Evolutionary conservation across 164 flowering plant genomes (phyloP).

Genomic region (Kingdonia uniflora): DNA sequence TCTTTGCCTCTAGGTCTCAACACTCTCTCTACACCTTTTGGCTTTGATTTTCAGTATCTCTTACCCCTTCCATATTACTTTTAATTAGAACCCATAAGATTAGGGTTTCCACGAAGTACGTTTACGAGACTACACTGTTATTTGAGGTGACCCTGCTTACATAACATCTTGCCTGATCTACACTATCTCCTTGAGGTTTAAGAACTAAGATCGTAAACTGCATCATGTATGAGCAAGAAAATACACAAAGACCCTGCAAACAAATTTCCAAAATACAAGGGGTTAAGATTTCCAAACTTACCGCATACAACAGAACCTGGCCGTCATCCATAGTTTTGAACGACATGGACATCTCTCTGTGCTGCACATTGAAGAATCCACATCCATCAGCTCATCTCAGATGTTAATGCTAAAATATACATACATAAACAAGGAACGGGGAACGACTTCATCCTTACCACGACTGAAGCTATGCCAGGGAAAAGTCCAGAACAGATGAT

Average conservation of each 20-base stretch:
- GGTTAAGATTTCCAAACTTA: conserved; percentile 30
- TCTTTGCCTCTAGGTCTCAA: no score
- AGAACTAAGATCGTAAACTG: not conserved
- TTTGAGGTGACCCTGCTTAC: no score
- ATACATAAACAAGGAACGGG: not conserved
- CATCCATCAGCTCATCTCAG: conserved; percentile 7
- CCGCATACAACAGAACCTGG: conserved; percentile 81
- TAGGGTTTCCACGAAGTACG: no score
- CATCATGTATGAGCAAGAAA: not conserved
- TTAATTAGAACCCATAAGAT: no score
- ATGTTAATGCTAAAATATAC: not conserved
- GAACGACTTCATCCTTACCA: conserved; percentile 38
- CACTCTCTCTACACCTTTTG: no score
- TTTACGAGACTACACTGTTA: no score
- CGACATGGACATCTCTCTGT: conserved; percentile 91
- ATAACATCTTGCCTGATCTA: no score
- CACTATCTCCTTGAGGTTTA: no score
- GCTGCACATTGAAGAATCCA: conserved; percentile 39
- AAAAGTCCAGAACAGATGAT: conserved; percentile 92
- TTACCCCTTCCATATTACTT: no score
- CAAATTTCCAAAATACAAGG: no score
- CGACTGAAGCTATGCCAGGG: conserved; percentile 93
- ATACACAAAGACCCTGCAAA: no score
- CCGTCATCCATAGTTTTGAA: conserved; percentile 99
- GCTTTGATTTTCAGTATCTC: no score